These are phyloP conservation scores for Platanthera zijinensis DNA, from an alignment of 106 monocot genomes.

Conservation along the genomic window DNA sequence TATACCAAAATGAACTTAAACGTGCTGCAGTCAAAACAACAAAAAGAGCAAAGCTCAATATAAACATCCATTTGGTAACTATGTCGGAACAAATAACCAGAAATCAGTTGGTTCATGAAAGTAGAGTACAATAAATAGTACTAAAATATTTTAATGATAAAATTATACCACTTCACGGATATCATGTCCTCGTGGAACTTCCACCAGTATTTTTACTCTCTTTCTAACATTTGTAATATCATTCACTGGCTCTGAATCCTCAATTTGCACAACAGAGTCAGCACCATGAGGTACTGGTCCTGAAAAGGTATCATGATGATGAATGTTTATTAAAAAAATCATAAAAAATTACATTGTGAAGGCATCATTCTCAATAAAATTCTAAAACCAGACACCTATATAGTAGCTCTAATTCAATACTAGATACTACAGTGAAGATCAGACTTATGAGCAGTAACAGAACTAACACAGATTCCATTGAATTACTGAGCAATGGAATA, in stretches of 20 bases:
- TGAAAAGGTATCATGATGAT: slow-evolving; percentile 15
- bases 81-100: background rate
- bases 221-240: slow-evolving; percentile 29
- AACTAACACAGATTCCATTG: background rate
- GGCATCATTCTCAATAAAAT: background rate
- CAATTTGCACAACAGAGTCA: slow-evolving; percentile 93
- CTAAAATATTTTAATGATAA: background rate
- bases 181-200: slow-evolving; percentile 52
- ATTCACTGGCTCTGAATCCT: slow-evolving; percentile 57
- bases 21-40: background rate
- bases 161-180: slow-evolving; percentile 80
- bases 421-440: background rate
- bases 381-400: background rate
- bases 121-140: background rate
- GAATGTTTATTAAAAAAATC: background rate
- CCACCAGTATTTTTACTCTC: slow-evolving; percentile 47
- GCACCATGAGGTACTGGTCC: slow-evolving; percentile 94
- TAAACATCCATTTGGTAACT: background rate
- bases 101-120: background rate
- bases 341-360: background rate
- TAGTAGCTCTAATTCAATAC: background rate
- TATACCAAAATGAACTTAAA: background rate
- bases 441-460: background rate
- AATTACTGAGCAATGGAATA: background rate
- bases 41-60: background rate